phyloP scores from a whole-genome alignment of 164 flowering plant species.

The Cinnamomum chago region DNA sequence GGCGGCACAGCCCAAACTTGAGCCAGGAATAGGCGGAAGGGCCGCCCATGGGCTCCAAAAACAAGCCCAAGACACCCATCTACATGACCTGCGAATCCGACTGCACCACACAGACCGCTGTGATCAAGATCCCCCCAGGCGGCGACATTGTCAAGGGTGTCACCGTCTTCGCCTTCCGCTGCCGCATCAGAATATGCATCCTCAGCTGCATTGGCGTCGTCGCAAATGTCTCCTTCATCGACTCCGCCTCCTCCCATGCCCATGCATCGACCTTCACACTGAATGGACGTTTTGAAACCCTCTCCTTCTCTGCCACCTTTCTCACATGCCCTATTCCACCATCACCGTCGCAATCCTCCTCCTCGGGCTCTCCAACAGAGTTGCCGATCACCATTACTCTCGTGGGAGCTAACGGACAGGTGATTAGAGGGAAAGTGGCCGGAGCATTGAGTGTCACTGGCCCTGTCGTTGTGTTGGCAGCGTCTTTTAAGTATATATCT shows the following conservation, averaged over 20 bases:
- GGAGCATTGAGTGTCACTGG: conserved; percentile 32
- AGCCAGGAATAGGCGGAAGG: conserved; percentile 27
- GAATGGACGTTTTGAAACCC: conserved; percentile 47
- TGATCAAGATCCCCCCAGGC: conserved; percentile 38
- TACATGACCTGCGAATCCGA: conserved; percentile 35
- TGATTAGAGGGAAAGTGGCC: conserved; percentile 38
- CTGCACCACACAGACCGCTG: conserved; percentile 34
- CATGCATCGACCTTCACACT: conserved; percentile 38
- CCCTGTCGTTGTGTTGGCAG: conserved; percentile 27
- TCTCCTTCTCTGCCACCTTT: conserved; percentile 43
- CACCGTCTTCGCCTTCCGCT: conserved; percentile 23
- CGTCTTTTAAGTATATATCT: conserved; percentile 25
- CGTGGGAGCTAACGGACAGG: conserved; percentile 40
- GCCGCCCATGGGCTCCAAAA: conserved; percentile 45
- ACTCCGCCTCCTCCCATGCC: conserved; percentile 23
- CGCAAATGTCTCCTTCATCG: conserved; percentile 45
- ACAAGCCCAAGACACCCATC: conserved; percentile 53
- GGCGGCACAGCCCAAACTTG: not conserved
- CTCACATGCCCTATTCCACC: not conserved
- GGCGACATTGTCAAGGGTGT: conserved; percentile 39
- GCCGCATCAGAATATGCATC: conserved; percentile 30
- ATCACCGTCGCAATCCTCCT: not conserved
- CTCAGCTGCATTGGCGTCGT: conserved; percentile 46
- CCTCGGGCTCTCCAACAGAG: conserved; percentile 1
- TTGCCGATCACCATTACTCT: conserved; percentile 29